Base-by-base conservation (phyloP, 2,329 filamentous ascomycete genomes). In the Sporothrix sp. region DNA sequence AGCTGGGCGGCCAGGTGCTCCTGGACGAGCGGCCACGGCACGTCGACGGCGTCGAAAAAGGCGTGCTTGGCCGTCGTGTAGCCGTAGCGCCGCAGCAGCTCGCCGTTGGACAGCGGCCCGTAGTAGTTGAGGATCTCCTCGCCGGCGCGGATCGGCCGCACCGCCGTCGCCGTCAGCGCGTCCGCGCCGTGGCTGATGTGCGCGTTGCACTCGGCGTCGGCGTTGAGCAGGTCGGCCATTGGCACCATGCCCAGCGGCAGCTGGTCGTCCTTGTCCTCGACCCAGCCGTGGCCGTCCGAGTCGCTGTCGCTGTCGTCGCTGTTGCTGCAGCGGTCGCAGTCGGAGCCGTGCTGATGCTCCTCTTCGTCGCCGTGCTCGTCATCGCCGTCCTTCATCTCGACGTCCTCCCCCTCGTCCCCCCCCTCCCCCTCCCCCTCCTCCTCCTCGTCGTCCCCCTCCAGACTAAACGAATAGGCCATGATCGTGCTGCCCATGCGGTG, bases 51-150 rank as follows among this genome's bases (percentile, higher is more conserved):
- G 58, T 95, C 88, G 64, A 89, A 88, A 36, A 82, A 74, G 9
- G 80, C 70, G 59, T 95, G 90, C 57, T 82, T 83, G 25, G 78
- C 68, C 0, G 87, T 91, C n/a, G 89, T 80, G 60, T 95, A 95
- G 16, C 90, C 90, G 59, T 95, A 95, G 13, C 89, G 76, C 32
- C 90, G 75, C 10, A 95, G 74, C 7, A 95, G 71, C 61, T 96
- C 89, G 1, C 85, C 84, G 53, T 86, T 85, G 9, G 88, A 85
- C 3, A 94, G 77, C 6, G 88, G 82, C 0, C 90, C 90, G 58
- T 95, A 95, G 63, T 95, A 90, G 63, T 95, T 95, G 62, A 90
- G 79, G 16, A 95, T 79, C 64, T 95, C 85, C 51, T 87, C 78
- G 6, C 85, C 85, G 0, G 77, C 75, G 21, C 66, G 68, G 59